A percentile compares a stretch with the other conserved stretches of the same genome.
Conservation (phyloP, 2,329 filamentous ascomycete genomes). For the Calonectria multiphialidica region DNA sequence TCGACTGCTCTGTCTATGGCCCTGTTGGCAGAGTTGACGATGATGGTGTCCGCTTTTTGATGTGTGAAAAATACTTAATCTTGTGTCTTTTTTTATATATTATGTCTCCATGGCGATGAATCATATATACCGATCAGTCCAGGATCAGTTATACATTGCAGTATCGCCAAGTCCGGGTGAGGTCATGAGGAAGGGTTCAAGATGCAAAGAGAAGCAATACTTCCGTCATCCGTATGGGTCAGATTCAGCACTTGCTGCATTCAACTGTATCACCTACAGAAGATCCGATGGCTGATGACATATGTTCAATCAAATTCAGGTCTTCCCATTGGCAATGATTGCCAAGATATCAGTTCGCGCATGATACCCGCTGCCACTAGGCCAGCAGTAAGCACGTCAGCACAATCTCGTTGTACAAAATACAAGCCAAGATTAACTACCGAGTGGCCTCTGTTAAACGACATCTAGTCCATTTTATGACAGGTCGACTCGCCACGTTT, state of each 20-base stretch:
- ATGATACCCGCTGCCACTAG: not conserved
- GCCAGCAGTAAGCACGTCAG: not conserved
- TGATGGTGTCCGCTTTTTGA: not conserved
- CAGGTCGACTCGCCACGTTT: not conserved
- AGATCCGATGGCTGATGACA: not conserved
- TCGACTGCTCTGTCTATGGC: not conserved
- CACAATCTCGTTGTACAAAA: not conserved
- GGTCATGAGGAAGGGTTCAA: not conserved
- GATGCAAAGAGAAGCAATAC: not conserved
- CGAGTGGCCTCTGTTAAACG: not conserved
- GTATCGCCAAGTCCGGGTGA: not conserved
- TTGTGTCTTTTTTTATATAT: not conserved
- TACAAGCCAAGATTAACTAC: not conserved
- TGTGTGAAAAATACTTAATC: not conserved
- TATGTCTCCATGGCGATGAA: not conserved
- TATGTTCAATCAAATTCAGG: not conserved
- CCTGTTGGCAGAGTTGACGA: not conserved
- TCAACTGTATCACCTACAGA: not conserved
- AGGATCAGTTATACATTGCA: not conserved
- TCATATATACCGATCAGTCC: not conserved
- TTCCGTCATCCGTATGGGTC: not conserved
- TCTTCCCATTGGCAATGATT: not conserved
- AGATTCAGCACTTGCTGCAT: not conserved
- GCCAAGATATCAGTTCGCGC: not conserved
- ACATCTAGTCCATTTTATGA: not conserved